Base-by-base conservation (phyloP, 2,329 filamentous ascomycete species). In the Neonectria hederae region DNA sequence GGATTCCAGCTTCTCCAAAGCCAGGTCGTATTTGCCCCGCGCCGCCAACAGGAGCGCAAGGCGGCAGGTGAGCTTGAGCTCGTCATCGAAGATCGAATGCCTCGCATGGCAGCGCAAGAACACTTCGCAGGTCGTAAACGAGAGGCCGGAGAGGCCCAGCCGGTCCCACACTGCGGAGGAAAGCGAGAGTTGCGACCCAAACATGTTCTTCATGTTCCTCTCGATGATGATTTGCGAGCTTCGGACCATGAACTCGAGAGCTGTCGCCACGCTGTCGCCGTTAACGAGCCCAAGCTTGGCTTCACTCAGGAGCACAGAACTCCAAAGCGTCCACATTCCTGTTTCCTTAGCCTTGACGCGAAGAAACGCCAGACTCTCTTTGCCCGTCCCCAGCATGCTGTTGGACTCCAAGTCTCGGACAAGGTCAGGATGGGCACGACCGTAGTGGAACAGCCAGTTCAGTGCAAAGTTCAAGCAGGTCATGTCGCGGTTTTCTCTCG, bases 361-460 rank as follows among this genome's bases (percentile, higher is more conserved):
- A 42, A 98, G 85, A 72, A 96, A 97, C 0, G 89, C 86, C 7
- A 97, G 84, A 1, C 90, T 93, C 75, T 97, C 94, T 69, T 91
- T 91, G 57, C 94, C 92, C 35, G 89, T 90, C 0, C 90, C 92
- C 9, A 94, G 82, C 83, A 93, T 89, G 62, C 89, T 92, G 72
- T 87, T 89, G 42, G 90, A 89, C 66, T 90, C 90, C 6, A 91
- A 83, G 55, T 89, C 87, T 53, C 84, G 87, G 69, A 94, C 88
- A n/a, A 93, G 85, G 57, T 88, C 84, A 0, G 94, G 92, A 71
- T 95, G 94, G 0, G 92, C 89, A 74, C 93, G 92, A n/a, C 91
- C 92, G 72, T 97, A 97, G 75, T 97, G 93, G 74, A 97, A 97
- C 3, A 98, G 84, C 96, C 96, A 99, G 75, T 94, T 97, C 65